phyloP scores from a whole-genome alignment of 768 basidiomycete genomes.

The Pisolithus microcarpus region DNA sequence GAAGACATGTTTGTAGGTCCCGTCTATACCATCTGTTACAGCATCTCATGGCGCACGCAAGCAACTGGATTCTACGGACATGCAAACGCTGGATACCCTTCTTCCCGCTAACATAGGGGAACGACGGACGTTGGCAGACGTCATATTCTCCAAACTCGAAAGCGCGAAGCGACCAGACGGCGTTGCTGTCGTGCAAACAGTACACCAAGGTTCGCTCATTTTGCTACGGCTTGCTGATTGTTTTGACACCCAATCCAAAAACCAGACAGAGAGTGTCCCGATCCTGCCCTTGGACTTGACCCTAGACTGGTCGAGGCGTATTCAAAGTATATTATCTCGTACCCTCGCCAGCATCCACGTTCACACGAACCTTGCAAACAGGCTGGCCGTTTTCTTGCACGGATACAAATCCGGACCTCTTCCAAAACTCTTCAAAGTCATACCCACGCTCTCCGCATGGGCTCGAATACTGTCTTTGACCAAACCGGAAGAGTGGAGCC shows the following conservation, averaged over 20 bases:
- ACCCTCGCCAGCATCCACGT: background rate
- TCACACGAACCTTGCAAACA: constrained; percentile 26
- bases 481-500: constrained; percentile 88
- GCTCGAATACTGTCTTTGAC: constrained; percentile 92
- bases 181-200: constrained; percentile 51
- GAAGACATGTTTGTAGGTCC: constrained; percentile 56
- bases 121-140: constrained; percentile 84
- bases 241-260: constrained; percentile 7
- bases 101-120: constrained; percentile 70
- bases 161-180: constrained; percentile 44
- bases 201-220: constrained; percentile 43
- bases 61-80: constrained; percentile 89
- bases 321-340: constrained; percentile 60
- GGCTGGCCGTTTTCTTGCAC: constrained; percentile 78
- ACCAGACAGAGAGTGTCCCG: constrained; percentile 47
- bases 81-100: constrained; percentile 76
- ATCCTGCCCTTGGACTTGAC: constrained; percentile 84
- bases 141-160: constrained; percentile 94
- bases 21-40: constrained; percentile 4
- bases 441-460: constrained; percentile 94
- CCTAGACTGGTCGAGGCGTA: constrained; percentile 91
- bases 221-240: background rate
- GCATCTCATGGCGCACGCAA: constrained; percentile 20
- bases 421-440: constrained; percentile 96
- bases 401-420: constrained; percentile 91